Conservation (phyloP, 106 monocot genomes). For the Gastrodia elata region DNA sequence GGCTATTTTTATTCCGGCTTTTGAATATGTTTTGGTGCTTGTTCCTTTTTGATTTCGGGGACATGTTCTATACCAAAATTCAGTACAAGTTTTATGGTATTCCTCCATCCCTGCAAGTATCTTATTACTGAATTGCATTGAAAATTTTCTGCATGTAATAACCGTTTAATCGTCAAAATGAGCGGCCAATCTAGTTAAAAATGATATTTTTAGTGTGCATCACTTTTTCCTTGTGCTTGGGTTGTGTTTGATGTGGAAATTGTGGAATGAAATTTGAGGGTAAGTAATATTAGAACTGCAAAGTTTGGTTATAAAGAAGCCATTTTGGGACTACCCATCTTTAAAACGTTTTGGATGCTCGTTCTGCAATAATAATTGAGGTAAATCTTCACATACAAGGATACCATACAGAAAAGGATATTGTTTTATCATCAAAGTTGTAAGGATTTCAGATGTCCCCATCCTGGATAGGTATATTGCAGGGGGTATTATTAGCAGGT, state of each 20-base stretch:
- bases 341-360: not conserved
- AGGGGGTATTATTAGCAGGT: conserved; percentile 34
- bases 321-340: conserved; percentile 9
- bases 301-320: not conserved
- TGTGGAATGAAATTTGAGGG: not conserved
- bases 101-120: not conserved
- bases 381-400: not conserved
- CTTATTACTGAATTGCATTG: not conserved
- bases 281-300: not conserved
- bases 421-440: conserved; percentile 4
- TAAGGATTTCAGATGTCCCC: conserved; percentile 12
- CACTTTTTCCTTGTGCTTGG: not conserved
- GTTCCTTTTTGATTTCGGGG: not conserved
- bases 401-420: not conserved
- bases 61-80: conserved; percentile 1
- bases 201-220: not conserved
- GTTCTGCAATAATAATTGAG: conserved; percentile 1
- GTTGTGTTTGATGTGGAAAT: not conserved
- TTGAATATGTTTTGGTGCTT: not conserved
- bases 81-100: not conserved
- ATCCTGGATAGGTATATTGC: conserved; percentile 14
- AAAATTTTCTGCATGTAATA: conserved; percentile 1
- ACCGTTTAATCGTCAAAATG: not conserved
- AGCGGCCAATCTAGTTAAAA: not conserved
- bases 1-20: not conserved